Evolutionary conservation across 2,329 filamentous ascomycete genomes (phyloP).

Genomic region (Simplicillium aogashimaense): DNA sequence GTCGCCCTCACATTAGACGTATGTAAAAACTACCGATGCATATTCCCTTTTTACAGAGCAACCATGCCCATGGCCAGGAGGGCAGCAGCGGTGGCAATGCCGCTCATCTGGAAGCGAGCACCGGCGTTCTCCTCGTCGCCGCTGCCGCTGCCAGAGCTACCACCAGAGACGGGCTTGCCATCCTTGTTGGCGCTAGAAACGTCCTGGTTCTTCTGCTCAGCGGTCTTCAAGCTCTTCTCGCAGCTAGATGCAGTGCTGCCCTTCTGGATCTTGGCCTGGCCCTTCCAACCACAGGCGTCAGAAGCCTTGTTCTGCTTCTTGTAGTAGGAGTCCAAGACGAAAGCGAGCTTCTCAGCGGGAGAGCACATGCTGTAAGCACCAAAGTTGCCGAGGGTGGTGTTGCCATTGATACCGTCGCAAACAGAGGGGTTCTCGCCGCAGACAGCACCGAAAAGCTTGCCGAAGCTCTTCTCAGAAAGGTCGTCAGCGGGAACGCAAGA

Average conservation of each 20-base stretch:
- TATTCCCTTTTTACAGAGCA: neutral
- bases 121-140: slow-evolving; percentile 23
- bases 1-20: neutral
- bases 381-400: slow-evolving; percentile 58
- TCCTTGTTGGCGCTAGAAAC: slow-evolving; percentile 35
- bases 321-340: slow-evolving; percentile 35
- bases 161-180: slow-evolving; percentile 18
- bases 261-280: slow-evolving; percentile 49
- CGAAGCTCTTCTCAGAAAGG: slow-evolving; percentile 49
- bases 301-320: slow-evolving; percentile 38
- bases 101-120: slow-evolving; percentile 11
- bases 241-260: slow-evolving; percentile 42
- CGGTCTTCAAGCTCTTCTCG: slow-evolving; percentile 47
- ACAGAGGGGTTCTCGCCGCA: slow-evolving; percentile 48
- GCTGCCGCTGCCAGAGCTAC: slow-evolving; percentile 8
- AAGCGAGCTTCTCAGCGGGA: slow-evolving; percentile 59
- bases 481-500: slow-evolving; percentile 55
- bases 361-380: slow-evolving; percentile 74
- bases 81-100: neutral
- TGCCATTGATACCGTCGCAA: slow-evolving; percentile 60
- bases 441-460: slow-evolving; percentile 62
- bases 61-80: neutral
- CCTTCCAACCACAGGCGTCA: slow-evolving; percentile 62
- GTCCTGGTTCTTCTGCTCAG: slow-evolving; percentile 44
- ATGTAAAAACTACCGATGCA: no score